Conservation (phyloP, 495 filamentous ascomycete species). For the Penicillium canariense region DNA sequence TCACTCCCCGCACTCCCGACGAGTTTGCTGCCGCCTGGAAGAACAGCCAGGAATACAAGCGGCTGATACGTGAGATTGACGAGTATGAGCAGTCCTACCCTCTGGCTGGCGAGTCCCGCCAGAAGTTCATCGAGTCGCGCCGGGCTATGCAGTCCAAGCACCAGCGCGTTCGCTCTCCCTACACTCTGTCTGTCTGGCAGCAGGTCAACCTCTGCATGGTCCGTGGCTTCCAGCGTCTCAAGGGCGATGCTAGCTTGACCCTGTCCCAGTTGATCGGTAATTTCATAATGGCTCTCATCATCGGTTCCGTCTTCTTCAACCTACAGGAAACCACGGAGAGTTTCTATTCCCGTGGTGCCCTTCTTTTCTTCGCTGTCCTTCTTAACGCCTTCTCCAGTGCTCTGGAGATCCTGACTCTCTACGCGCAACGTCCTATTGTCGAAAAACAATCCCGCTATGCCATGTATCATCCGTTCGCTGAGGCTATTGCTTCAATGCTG, state of each 20-base stretch:
- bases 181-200: conserved; percentile 45
- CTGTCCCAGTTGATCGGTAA: conserved; percentile 77
- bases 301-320: conserved; percentile 87
- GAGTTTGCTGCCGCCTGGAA: conserved; percentile 68
- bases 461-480: conserved; percentile 65
- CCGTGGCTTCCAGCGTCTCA: conserved; percentile 58
- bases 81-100: conserved; percentile 49
- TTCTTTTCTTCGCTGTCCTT: conserved; percentile 91
- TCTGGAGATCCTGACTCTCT: conserved; percentile 68
- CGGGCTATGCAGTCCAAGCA: conserved; percentile 46
- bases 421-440: conserved; percentile 63
- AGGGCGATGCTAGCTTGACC: conserved; percentile 73
- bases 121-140: conserved; percentile 41
- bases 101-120: conserved; percentile 38
- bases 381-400: conserved; percentile 85
- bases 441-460: conserved; percentile 67
- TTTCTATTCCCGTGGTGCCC: conserved; percentile 79
- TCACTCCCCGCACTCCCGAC: conserved; percentile 66
- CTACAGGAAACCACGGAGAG: conserved; percentile 59
- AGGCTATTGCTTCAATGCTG: conserved; percentile 60
- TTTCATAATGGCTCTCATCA: conserved; percentile 75
- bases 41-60: conserved; percentile 50
- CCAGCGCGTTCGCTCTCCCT: conserved; percentile 43
- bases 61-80: conserved; percentile 51
- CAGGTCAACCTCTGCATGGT: conserved; percentile 50